Evolutionary conservation across 2,329 filamentous ascomycete species (phyloP), one percentile per base, ranked within the genome.

Genomic region (Sporothrix luriei): DNA sequence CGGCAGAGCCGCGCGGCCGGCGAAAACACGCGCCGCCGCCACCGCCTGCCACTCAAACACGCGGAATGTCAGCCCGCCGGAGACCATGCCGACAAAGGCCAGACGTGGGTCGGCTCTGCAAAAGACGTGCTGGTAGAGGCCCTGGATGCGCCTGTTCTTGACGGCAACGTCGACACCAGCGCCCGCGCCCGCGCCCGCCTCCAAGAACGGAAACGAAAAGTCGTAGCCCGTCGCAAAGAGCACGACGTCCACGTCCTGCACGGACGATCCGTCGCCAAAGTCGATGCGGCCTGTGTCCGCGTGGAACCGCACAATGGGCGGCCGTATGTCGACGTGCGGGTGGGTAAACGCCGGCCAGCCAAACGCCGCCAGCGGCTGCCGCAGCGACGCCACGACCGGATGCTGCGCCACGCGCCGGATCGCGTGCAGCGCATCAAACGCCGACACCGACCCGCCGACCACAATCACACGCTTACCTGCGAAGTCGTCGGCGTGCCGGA

Each of bases 201-300:
- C 16, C 0, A 92, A 80, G 73, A 91, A 92, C 0, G 90, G 90
- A 29, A 87, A 87, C 0, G 87, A 87, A 78, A 91, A 91, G 72
- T 90, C 84, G 76, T 91, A 92, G 1, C 90, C 90, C 0, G 90
- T 92, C 74, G 88, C 90, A 76, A 91, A 92, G 4, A 92, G 76
- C 2, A 92, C 78, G 0, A 84, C 82, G 74, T 92, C 89, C 48
- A 92, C 80, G 2, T 79, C 77, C 3, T 62, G 13, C 74, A 88
- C 88, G 6, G 85, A 75, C 0, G 79, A 80, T 0, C 88, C 88
- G 74, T 91, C 83, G 62, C 81, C 80, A 71, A 92, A 91, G n/a
- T 81, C 78, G 0, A 93, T 68, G 82, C 77, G 19, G 80, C 81
- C 29, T 9, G 80, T 83, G 71, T 82, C 81, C 74, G 0, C 78